Evolutionary conservation across 352 stramenopile species (phyloP), one percentile per base, ranked within the genome.

Genomic region (Peronosclerospora sorghi): DNA sequence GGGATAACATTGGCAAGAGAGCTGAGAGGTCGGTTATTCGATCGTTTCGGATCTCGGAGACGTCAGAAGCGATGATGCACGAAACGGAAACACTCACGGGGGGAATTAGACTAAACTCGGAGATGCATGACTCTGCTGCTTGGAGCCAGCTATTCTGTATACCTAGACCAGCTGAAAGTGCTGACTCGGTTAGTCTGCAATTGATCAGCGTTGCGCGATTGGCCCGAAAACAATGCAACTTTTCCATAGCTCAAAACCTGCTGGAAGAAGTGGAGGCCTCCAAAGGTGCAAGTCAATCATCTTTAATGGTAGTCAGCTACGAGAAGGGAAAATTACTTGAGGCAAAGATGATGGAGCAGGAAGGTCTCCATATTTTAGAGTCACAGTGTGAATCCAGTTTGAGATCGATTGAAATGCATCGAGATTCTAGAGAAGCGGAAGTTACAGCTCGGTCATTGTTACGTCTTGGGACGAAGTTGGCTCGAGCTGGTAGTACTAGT

Each of bases 171-270:
- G 7, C 1, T 28, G 19, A 17, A 12, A 42, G 23, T 46, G 21
- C 21, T 12, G 40, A 65, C 14, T n/a, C 38, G 27, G 34, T 53
- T 26, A 45, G 49, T 18, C 36, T 53, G 8, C 41, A 63, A 35
- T 35, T 81, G 9, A 30, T 67, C 8, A 27, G 51, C 21, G 36
- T 79, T 45, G 62, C 71, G 8, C 59, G 46, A 30, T 51, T 84
- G 30, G 67, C 74, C 3, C 61, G 69, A 14, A 74, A 69, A 32
- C 74, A 84, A 26, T 43, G 55, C 48, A 86, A 86, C 40, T 68
- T 72, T 27, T 15, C 30, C 21, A 48, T 82, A 18, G 63, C 62
- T 9, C 36, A 35, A 27, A 23, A 35, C 5, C 36, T 85, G 44
- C 50, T 82, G 27, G 44, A 21, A 18, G 39, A 75, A 42, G 54